Conservation (phyloP, 768 basidiomycete genomes). For the Serendipita sp. region DNA sequence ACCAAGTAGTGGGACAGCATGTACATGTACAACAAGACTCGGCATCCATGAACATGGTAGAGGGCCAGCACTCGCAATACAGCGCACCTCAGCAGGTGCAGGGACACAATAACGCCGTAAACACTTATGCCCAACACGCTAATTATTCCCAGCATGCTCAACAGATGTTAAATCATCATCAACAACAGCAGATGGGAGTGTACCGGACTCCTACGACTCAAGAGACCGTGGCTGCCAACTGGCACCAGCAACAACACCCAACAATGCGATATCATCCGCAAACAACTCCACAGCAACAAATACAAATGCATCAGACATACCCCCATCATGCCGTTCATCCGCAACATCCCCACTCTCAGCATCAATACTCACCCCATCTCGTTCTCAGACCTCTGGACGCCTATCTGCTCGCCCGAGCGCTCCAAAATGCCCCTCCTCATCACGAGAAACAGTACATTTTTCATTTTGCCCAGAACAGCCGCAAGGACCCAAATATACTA, state of each 20-base stretch:
- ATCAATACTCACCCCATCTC: background rate
- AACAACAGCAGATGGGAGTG: background rate
- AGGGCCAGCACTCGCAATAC: background rate
- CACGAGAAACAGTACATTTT: background rate
- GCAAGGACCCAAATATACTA: background rate
- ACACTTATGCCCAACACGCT: background rate
- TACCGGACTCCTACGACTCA: background rate
- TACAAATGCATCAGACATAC: background rate
- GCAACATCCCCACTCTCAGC: background rate
- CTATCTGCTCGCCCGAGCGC: conserved; percentile 1
- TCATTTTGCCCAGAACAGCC: background rate
- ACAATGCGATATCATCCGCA: background rate
- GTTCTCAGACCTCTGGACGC: background rate
- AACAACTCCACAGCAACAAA: background rate
- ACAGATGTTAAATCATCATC: background rate
- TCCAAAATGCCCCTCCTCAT: background rate
- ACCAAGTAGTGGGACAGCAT: background rate
- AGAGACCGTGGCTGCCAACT: background rate
- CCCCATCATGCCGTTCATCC: background rate
- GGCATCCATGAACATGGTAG: background rate
- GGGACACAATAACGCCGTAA: background rate
- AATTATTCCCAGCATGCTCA: background rate
- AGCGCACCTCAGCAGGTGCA: background rate
- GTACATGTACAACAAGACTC: background rate
- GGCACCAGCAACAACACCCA: background rate